Evolutionary conservation across 1,139 yeast species (phyloP).

Genomic region (Geotrichum fermentans): DNA sequence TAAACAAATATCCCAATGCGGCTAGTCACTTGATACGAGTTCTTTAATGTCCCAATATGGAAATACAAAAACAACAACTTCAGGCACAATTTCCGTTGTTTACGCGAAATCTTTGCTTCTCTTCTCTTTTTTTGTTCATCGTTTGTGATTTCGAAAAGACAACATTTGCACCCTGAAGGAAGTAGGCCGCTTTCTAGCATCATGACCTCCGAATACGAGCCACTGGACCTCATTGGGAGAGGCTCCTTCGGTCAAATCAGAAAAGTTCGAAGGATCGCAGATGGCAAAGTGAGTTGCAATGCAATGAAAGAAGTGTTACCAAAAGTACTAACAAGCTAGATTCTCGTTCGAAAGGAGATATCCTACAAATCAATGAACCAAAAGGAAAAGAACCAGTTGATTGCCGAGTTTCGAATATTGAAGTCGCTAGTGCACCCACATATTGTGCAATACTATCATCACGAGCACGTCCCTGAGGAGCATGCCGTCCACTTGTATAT

Average conservation of each 20-base stretch:
- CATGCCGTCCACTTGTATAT: constrained; percentile 81
- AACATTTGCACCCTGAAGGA: too few relatives aligned
- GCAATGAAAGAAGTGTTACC: neutral
- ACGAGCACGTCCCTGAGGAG: constrained; percentile 68
- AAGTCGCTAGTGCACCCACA: constrained; percentile 81
- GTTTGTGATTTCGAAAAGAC: too few relatives aligned
- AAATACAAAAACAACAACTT: too few relatives aligned
- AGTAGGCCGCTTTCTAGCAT: neutral
- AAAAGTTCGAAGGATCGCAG: constrained; percentile 54
- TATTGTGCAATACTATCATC: constrained; percentile 81
- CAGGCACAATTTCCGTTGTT: too few relatives aligned
- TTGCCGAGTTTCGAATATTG: constrained; percentile 83
- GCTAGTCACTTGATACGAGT: too few relatives aligned
- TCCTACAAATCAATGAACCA: constrained; percentile 84
- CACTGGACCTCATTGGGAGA: constrained; percentile 82
- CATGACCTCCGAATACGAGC: constrained; percentile 50
- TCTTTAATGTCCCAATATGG: too few relatives aligned
- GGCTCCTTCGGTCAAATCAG: constrained; percentile 95
- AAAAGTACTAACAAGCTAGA: constrained; percentile 24
- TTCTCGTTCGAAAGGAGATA: constrained; percentile 84
- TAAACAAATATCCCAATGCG: too few relatives aligned
- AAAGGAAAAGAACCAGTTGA: constrained; percentile 81
- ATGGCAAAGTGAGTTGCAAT: constrained; percentile 31
- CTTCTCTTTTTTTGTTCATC: too few relatives aligned
- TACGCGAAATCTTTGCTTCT: too few relatives aligned